Conservation (phyloP, 495 filamentous ascomycete genomes). For the Xylaria longipes region DNA sequence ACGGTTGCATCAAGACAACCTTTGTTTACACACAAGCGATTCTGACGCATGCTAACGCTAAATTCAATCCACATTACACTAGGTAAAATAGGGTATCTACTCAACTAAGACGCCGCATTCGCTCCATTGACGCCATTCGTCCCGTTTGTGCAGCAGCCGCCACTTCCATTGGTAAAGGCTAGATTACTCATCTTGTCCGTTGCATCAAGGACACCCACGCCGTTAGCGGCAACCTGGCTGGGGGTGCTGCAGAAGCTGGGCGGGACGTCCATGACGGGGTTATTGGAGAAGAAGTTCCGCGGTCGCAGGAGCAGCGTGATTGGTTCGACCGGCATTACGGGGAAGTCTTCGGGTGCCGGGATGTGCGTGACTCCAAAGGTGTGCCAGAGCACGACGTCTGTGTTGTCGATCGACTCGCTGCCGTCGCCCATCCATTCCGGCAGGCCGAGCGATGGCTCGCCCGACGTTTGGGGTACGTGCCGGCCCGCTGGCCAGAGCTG, state of each 20-base stretch:
- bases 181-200: constrained; percentile 54
- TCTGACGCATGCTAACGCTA: neutral
- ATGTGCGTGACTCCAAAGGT: constrained; percentile 95
- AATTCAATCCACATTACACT: neutral
- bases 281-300: constrained; percentile 84
- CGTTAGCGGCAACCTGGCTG: constrained; percentile 65
- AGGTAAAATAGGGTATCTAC: neutral
- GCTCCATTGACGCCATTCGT: constrained; percentile 34
- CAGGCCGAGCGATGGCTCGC: constrained; percentile 78
- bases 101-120: constrained; percentile 27
- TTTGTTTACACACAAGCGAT: neutral
- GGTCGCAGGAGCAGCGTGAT: constrained; percentile 86
- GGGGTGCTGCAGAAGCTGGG: constrained; percentile 79
- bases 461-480: constrained; percentile 92
- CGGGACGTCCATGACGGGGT: constrained; percentile 87
- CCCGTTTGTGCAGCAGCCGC: constrained; percentile 40
- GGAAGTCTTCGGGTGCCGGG: constrained; percentile 91
- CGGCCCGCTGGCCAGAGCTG: constrained; percentile 92
- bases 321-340: constrained; percentile 92
- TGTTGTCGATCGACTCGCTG: constrained; percentile 76
- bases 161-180: constrained; percentile 43
- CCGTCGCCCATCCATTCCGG: constrained; percentile 85
- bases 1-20: neutral
- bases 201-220: constrained; percentile 52
- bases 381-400: constrained; percentile 93